Evolutionary conservation across 352 stramenopile species (phyloP).

Genomic region (Saprolegnia diclina): DNA sequence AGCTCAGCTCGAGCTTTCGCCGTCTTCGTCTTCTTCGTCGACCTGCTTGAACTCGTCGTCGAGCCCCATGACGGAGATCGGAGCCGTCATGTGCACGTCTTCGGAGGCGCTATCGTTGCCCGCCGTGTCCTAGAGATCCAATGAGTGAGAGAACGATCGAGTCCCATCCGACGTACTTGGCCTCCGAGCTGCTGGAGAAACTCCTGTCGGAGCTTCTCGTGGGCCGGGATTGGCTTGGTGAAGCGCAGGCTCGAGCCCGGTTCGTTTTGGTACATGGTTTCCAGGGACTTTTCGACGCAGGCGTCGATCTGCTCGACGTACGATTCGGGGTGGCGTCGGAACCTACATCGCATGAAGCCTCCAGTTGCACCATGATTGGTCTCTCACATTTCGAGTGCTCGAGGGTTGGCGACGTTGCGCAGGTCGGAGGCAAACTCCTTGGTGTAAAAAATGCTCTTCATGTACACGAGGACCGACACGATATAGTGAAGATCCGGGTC

Average conservation of each 20-base stretch:
- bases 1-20: neutral
- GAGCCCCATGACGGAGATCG: neutral
- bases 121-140: neutral
- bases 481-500: slow-evolving; percentile 93
- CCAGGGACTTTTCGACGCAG: slow-evolving; percentile 91
- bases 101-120: neutral
- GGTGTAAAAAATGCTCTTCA: slow-evolving; percentile 98
- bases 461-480: slow-evolving; percentile 92
- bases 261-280: slow-evolving; percentile 91
- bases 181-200: slow-evolving; percentile 30
- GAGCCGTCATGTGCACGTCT: neutral
- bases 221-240: slow-evolving; percentile 72
- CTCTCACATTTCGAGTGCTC: slow-evolving; percentile 81
- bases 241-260: slow-evolving; percentile 84
- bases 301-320: slow-evolving; percentile 88
- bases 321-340: slow-evolving; percentile 71
- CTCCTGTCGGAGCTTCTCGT: slow-evolving; percentile 71
- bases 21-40: neutral
- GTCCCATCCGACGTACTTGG: neutral
- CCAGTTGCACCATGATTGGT: too few species aligned
- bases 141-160: neutral
- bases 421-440: slow-evolving; percentile 82
- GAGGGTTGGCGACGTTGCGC: slow-evolving; percentile 65
- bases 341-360: slow-evolving; percentile 34
- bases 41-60: neutral